These are phyloP conservation scores for Fusarium kyushuense DNA, from an alignment of 2,329 filamentous ascomycete species.

Conservation along the genomic window DNA sequence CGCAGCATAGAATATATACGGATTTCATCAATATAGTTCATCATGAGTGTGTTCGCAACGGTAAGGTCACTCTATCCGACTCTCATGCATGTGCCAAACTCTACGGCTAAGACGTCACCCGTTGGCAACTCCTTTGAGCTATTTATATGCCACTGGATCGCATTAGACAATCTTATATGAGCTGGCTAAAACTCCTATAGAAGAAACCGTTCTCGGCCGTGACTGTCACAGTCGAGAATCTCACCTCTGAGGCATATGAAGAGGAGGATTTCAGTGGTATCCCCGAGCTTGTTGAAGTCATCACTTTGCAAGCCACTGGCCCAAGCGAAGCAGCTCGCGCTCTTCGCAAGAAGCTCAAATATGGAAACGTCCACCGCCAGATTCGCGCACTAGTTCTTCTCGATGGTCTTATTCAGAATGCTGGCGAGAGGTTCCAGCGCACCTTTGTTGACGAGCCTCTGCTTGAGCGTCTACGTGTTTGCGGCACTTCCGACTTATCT, in stretches of 20 bases:
- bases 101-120: not conserved
- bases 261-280: slow-evolving; percentile 93
- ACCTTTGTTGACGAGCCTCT: slow-evolving; percentile 91
- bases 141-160: slow-evolving; percentile 24
- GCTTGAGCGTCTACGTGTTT: slow-evolving; percentile 88
- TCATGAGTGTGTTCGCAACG: slow-evolving; percentile 49
- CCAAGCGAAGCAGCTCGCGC: slow-evolving; percentile 91
- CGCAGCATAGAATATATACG: not conserved
- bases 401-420: slow-evolving; percentile 95
- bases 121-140: slow-evolving; percentile 16
- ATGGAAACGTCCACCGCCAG: slow-evolving; percentile 93
- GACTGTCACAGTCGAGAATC: slow-evolving; percentile 89
- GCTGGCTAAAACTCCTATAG: slow-evolving; percentile 33
- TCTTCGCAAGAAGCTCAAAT: slow-evolving; percentile 98
- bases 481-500: slow-evolving; percentile 85
- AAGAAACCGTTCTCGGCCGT: slow-evolving; percentile 91
- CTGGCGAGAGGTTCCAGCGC: slow-evolving; percentile 86
- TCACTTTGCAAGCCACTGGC: slow-evolving; percentile 87
- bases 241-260: slow-evolving; percentile 90
- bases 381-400: slow-evolving; percentile 88
- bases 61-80: slow-evolving; percentile 29
- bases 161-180: not conserved
- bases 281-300: slow-evolving; percentile 92
- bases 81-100: not conserved
- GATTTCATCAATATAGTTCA: not conserved